phyloP scores from a whole-genome alignment of 139 green algal species.

The Tetratostichococcus sp. region DNA sequence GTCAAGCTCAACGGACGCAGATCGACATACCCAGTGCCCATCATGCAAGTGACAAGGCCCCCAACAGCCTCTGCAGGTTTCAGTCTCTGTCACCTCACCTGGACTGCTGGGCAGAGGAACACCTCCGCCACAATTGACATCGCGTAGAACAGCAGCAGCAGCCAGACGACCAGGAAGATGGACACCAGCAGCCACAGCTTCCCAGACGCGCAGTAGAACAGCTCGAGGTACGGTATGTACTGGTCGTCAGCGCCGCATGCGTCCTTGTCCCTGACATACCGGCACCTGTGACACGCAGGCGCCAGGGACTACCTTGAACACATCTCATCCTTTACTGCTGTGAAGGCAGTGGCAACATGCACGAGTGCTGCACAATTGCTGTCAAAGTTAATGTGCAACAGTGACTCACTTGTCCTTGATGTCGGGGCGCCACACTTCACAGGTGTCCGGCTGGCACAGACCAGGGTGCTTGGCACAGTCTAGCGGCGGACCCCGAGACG shows the following conservation, averaged over 20 bases:
- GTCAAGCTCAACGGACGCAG: too few species aligned
- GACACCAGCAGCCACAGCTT: slow-evolving; percentile 9
- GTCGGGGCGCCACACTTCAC: neutral
- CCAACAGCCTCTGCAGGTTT: neutral
- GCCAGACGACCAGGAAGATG: slow-evolving; percentile 16
- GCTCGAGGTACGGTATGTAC: slow-evolving; percentile 27
- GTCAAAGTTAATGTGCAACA: too few species aligned
- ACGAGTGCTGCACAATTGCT: too few species aligned
- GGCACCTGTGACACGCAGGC: slow-evolving; percentile 25
- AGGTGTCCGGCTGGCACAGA: neutral
- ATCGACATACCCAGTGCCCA: too few species aligned
- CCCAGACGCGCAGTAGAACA: slow-evolving; percentile 25
- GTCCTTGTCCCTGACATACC: slow-evolving; percentile 22
- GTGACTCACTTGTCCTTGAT: neutral
- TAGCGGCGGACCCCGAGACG: too few species aligned
- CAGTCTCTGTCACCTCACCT: slow-evolving; percentile 31
- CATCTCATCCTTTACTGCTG: too few species aligned
- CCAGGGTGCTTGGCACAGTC: neutral
- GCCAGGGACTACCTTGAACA: too few species aligned
- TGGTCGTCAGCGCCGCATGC: slow-evolving; percentile 30
- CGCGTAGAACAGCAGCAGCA: slow-evolving; percentile 38
- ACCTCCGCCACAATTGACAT: slow-evolving; percentile 28
- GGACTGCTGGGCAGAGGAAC: slow-evolving; percentile 35
- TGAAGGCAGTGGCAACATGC: too few species aligned
- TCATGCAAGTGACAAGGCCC: too few species aligned